Base-by-base conservation (phyloP, 2,329 filamentous ascomycete genomes). In the Ceratocystis lukuohia region DNA sequence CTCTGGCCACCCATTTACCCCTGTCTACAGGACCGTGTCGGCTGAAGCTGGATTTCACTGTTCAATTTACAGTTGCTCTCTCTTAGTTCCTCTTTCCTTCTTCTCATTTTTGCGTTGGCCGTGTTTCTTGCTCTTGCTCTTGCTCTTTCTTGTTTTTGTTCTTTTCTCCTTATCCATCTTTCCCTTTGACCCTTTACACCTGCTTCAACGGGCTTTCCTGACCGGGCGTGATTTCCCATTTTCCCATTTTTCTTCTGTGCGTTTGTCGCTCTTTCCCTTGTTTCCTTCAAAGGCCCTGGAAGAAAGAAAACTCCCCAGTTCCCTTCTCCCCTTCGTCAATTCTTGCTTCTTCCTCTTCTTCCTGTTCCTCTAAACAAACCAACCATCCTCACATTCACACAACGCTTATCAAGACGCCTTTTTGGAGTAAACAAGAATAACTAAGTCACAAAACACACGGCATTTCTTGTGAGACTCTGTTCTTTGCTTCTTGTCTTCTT, bases 161-260 rank as follows among this genome's bases (percentile, higher is more conserved):
- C 37, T 66, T 69, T 69, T 67, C 61, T 69, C 65, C 59, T 68
- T 69, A 4, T 41, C 37, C 63, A 57, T 66, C 69, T 66, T 67
- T 65, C 66, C 66, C 56, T 68, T 65, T 33, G 37, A 41, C 59
- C 25, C 66, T 66, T 62, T 71, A 69, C 70, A 70, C 69, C 71
- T 70, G 69, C 70, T 71, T 70, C 69, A 67, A 45, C 53, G 50
- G 37, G 37, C 37, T 25, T 67, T 53, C 61, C 56, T 37, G 56
- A 15, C 30, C 56, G 33, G 56, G 56, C 56, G 56, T 59, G 56
- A 59, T 37, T 65, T 50, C 61, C 71, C 71, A 72, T 7, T 33
- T 57, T 30, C 12, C 53, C 33, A 12, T 71, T 70, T 70, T 70
- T 69, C 70, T 66, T 65, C 61, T 25, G 30, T 68, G 48, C 41